A percentile compares a stretch with the other conserved stretches of the same genome.
phyloP scores from a whole-genome alignment of 176 grass and related monocot species.

The Oryza nivara region DNA sequence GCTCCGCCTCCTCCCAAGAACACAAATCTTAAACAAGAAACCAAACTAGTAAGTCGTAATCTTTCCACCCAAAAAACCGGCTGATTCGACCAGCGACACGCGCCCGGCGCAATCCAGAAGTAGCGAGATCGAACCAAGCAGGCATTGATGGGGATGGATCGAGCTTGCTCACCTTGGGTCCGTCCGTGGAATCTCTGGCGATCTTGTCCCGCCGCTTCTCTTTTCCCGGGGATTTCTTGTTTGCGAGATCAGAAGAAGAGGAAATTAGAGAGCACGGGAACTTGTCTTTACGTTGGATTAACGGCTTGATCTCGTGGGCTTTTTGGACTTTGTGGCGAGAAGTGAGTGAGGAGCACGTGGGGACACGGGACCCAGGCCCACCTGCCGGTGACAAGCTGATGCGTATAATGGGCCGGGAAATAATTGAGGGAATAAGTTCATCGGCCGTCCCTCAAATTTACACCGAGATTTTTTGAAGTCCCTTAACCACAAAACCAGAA shows the following conservation, averaged over 20 bases:
- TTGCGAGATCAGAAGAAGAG: slow-evolving; percentile 10
- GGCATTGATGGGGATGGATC: neutral
- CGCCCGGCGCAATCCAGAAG: too few relatives aligned
- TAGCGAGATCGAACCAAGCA: neutral
- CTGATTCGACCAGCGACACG: neutral
- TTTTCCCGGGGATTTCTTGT: neutral
- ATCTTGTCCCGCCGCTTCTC: neutral
- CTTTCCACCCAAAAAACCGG: neutral
- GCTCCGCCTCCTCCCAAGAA: too few relatives aligned
- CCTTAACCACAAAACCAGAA: too few relatives aligned
- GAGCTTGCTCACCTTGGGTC: slow-evolving; percentile 23
- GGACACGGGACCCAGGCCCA: neutral
- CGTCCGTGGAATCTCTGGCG: neutral
- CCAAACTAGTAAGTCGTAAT: too few relatives aligned
- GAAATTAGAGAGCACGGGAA: slow-evolving; percentile 20
- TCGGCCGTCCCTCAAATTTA: too few relatives aligned
- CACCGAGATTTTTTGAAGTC: too few relatives aligned
- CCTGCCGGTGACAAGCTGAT: neutral
- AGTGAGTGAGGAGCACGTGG: neutral
- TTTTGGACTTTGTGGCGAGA: neutral
- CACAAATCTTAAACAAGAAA: slow-evolving; percentile 1
- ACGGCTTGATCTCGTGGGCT: slow-evolving; percentile 14
- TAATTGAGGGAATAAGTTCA: too few relatives aligned
- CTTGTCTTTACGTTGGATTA: slow-evolving; percentile 33
- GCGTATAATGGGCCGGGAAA: too few relatives aligned